phyloP scores from a whole-genome alignment of 164 flowering plant genomes.

The Magnolia sinica region DNA sequence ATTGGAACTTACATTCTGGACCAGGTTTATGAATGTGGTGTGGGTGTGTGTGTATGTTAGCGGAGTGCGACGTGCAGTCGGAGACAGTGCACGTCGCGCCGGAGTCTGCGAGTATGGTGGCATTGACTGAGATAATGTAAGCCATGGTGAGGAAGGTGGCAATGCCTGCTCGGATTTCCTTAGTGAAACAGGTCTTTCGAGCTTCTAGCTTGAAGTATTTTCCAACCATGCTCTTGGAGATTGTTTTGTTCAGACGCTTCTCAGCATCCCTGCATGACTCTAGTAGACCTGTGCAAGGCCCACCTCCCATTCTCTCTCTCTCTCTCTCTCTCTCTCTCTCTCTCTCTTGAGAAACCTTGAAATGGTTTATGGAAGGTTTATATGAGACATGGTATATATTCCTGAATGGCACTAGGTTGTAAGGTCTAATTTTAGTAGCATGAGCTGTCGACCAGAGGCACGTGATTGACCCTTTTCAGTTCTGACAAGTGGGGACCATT shows the following conservation, averaged over 20 bases:
- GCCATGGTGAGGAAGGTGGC: conserved; percentile 94
- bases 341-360: not conserved
- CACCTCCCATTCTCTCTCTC: conserved; percentile 27
- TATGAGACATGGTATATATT: too few relatives aligned
- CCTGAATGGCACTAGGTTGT: not conserved
- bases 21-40: conserved; percentile 14
- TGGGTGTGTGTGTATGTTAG: not conserved
- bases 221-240: conserved; percentile 55
- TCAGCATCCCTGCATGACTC: conserved; percentile 43
- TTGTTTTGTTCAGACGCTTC: conserved; percentile 40
- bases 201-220: conserved; percentile 72
- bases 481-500: not conserved
- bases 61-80: conserved; percentile 46
- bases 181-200: conserved; percentile 60
- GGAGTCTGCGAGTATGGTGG: conserved; percentile 72
- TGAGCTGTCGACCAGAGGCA: not conserved
- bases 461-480: not conserved
- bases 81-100: conserved; percentile 68
- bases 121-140: conserved; percentile 77
- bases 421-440: not conserved
- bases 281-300: conserved; percentile 20
- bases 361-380: not conserved
- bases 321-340: conserved; percentile 4
- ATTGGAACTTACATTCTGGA: conserved; percentile 45
- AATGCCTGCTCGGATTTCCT: conserved; percentile 72